Evolutionary conservation across 371 early-diverging fungal genomes (phyloP).

Genomic region (Lichtheimia ornata): DNA sequence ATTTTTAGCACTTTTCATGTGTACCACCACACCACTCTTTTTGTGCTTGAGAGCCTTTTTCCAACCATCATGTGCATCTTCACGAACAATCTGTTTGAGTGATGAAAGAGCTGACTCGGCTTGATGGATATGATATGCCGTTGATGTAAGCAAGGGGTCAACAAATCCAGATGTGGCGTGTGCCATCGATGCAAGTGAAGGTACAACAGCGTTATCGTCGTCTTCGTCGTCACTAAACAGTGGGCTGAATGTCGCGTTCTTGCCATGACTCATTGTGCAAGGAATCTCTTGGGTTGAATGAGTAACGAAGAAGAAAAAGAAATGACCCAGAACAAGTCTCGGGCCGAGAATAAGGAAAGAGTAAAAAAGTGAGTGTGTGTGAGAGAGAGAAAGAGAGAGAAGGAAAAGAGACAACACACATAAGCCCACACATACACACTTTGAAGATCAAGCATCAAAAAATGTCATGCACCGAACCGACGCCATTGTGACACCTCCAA

Average conservation of each 20-base stretch:
- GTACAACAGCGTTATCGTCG: conserved; percentile 16
- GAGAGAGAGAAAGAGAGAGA: too few species aligned
- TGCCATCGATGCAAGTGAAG: conserved; percentile 10
- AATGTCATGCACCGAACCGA: too few species aligned
- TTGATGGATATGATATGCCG: conserved; percentile 44
- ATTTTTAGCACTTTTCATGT: conserved; percentile 42
- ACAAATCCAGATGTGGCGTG: conserved; percentile 22
- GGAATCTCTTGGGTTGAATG: too few species aligned
- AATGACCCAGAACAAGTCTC: neutral
- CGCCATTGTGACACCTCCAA: too few species aligned
- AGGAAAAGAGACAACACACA: too few species aligned
- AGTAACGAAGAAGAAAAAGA: neutral
- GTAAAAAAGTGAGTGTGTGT: neutral
- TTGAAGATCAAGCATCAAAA: too few species aligned
- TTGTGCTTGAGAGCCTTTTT: conserved; percentile 70
- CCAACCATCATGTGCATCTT: conserved; percentile 44
- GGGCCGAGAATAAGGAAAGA: neutral
- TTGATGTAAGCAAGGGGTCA: conserved; percentile 34
- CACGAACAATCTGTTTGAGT: conserved; percentile 33
- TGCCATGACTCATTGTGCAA: neutral
- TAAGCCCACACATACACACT: too few species aligned
- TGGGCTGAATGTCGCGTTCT: neutral
- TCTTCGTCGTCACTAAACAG: conserved; percentile 47
- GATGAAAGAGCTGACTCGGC: conserved; percentile 41
- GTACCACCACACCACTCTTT: conserved; percentile 61